Evolutionary conservation across 768 basidiomycete genomes (phyloP).

Genomic region (Leccinum subgranulosum): DNA sequence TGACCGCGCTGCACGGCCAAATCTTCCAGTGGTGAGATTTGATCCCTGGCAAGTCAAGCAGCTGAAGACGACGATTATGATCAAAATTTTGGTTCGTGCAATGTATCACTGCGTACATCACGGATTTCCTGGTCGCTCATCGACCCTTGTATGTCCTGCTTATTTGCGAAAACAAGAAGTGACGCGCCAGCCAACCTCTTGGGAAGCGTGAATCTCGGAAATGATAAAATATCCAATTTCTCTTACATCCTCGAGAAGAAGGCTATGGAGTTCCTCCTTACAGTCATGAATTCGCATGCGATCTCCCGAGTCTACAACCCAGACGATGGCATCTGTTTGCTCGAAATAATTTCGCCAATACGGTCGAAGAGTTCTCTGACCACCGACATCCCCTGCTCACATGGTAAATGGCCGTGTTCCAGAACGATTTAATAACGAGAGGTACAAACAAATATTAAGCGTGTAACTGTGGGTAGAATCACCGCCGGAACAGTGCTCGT

Average conservation of each 20-base stretch:
- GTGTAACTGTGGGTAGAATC: conserved; percentile 37
- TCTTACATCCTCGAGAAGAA: conserved; percentile 90
- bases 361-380: conserved; percentile 91
- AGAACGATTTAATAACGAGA: not conserved
- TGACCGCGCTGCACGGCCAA: conserved; percentile 88
- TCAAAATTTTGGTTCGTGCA: conserved; percentile 2
- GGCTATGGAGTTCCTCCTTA: conserved; percentile 76
- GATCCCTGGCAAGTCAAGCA: conserved; percentile 77
- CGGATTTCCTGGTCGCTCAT: conserved; percentile 81
- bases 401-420: conserved; percentile 77
- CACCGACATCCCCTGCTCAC: conserved; percentile 91
- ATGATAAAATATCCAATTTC: conserved; percentile 1
- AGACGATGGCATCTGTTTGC: conserved; percentile 95
- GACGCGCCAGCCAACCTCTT: conserved; percentile 96
- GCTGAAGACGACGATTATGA: conserved; percentile 41
- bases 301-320: conserved; percentile 98
- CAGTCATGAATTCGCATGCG: conserved; percentile 89
- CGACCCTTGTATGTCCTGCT: conserved; percentile 90
- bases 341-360: conserved; percentile 99
- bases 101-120: conserved; percentile 51
- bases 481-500: conserved; percentile 19
- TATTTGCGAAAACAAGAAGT: conserved; percentile 94
- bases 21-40: conserved; percentile 90
- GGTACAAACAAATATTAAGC: conserved; percentile 41
- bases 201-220: conserved; percentile 17